Percentiles rank a stretch among this genome's conserved stretches.
These are phyloP conservation scores for Podila horticola DNA, from an alignment of 192 early-diverging fungal genomes.

Conservation along the genomic window DNA sequence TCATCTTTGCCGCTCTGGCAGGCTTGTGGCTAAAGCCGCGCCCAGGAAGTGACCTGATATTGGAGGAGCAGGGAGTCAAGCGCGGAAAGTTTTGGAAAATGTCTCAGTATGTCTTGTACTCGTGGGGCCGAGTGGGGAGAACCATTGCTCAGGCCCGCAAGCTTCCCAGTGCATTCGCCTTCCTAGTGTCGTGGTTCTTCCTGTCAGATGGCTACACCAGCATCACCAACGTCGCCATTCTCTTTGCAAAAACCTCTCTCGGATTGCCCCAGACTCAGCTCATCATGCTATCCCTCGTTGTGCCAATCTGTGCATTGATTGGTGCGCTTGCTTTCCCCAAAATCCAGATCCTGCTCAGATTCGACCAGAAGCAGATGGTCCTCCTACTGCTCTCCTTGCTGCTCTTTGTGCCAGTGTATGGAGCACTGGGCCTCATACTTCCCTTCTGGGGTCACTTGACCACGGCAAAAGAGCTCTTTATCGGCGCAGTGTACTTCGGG, in stretches of 20 bases:
- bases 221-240: conserved; percentile 61
- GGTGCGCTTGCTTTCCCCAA: conserved; percentile 61
- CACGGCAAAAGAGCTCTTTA: conserved; percentile 41
- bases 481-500: conserved; percentile 52
- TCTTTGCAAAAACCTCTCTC: conserved; percentile 69
- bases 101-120: conserved; percentile 43
- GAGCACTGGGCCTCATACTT: conserved; percentile 46
- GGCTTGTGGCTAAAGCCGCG: conserved; percentile 51
- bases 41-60: conserved; percentile 57
- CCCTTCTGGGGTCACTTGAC: conserved; percentile 43
- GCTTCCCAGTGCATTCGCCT: conserved; percentile 63
- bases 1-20: conserved; percentile 54
- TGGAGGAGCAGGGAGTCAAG: conserved; percentile 26
- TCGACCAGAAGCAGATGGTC: conserved; percentile 51
- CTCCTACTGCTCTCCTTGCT: conserved; percentile 51
- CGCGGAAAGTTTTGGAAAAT: conserved; percentile 32
- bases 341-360: conserved; percentile 50
- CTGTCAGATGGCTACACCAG: conserved; percentile 71
- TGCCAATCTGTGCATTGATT: conserved; percentile 60
- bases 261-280: conserved; percentile 55
- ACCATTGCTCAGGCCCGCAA: conserved; percentile 58
- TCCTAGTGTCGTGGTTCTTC: conserved; percentile 73
- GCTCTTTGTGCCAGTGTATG: conserved; percentile 54
- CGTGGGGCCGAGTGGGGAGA: conserved; percentile 51
- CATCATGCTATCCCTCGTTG: conserved; percentile 61